These are phyloP conservation scores for Ilyonectria sp. DNA, from an alignment of 2,329 filamentous ascomycete species.

Conservation along the genomic window DNA sequence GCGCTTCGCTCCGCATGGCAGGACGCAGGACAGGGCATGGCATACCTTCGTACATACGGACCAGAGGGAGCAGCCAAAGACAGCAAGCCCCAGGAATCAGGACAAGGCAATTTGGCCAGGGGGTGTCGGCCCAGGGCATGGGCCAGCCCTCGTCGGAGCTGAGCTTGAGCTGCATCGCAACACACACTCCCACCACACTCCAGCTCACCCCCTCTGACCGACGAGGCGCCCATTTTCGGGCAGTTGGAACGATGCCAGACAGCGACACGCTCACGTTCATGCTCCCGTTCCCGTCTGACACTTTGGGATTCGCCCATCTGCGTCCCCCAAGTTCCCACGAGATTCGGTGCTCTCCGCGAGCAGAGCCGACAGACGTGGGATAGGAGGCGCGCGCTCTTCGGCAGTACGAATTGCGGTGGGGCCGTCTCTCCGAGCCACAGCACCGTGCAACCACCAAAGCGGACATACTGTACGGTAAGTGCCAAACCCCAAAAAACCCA, in stretches of 20 bases:
- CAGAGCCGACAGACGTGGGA: background rate
- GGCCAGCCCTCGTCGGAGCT: conserved; percentile 23
- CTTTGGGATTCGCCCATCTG: background rate
- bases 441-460: conserved; percentile 16
- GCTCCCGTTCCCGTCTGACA: background rate
- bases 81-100: conserved; percentile 8
- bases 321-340: background rate
- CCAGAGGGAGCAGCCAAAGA: conserved; percentile 17
- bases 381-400: conserved; percentile 10
- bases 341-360: background rate
- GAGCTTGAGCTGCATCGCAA: conserved; percentile 16
- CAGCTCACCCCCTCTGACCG: conserved; percentile 7
- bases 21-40: background rate
- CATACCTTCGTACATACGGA: conserved; percentile 17
- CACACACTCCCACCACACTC: conserved; percentile 9
- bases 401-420: conserved; percentile 27
- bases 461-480: conserved; percentile 25
- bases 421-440: conserved; percentile 27
- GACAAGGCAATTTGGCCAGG: background rate
- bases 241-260: background rate
- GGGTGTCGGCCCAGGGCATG: background rate
- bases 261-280: background rate
- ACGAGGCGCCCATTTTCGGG: conserved; percentile 19
- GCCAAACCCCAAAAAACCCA: conserved; percentile 9
- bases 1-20: conserved; percentile 14